These are phyloP conservation scores for Wolfiporia cocos DNA, from an alignment of 1,284 basidiomycete species.

Conservation along the genomic window DNA sequence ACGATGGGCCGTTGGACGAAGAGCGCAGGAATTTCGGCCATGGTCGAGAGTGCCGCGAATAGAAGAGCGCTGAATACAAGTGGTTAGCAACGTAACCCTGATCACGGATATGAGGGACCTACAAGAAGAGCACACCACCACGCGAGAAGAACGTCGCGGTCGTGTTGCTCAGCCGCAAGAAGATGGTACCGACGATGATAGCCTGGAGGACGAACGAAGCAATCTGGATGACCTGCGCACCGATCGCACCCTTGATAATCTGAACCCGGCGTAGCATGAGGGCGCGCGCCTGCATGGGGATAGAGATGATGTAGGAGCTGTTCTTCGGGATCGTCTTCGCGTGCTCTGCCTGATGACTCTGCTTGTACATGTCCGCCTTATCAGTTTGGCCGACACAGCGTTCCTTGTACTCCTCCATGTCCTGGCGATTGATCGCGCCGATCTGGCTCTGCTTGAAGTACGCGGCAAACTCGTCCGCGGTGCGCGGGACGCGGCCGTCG, in stretches of 20 bases:
- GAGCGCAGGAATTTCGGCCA: slow-evolving; percentile 71
- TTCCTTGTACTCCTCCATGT: slow-evolving; percentile 37
- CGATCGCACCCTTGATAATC: slow-evolving; percentile 55
- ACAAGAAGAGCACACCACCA: slow-evolving; percentile 76
- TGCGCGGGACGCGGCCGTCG: slow-evolving; percentile 39
- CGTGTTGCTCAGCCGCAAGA: slow-evolving; percentile 52
- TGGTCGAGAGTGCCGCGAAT: slow-evolving; percentile 46
- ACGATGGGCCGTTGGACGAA: slow-evolving; percentile 73
- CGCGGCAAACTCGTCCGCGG: slow-evolving; percentile 42
- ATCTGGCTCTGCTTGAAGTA: slow-evolving; percentile 38
- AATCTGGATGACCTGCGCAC: slow-evolving; percentile 30
- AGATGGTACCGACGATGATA: slow-evolving; percentile 74
- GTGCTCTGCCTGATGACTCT: slow-evolving; percentile 46
- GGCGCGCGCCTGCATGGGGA: slow-evolving; percentile 54
- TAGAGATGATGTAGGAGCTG: slow-evolving; percentile 26
- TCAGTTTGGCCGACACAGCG: slow-evolving; percentile 28
- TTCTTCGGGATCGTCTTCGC: slow-evolving; percentile 27
- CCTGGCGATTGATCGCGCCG: slow-evolving; percentile 34
- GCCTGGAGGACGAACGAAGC: slow-evolving; percentile 54
- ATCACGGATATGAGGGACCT: slow-evolving; percentile 13
- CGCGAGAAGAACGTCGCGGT: slow-evolving; percentile 75
- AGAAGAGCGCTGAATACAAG: slow-evolving; percentile 38
- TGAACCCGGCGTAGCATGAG: slow-evolving; percentile 63
- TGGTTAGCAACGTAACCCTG: neutral
- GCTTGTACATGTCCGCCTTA: slow-evolving; percentile 32